These are phyloP conservation scores for Talaromyces sp. DNA, from an alignment of 2,329 filamentous ascomycete species.

Conservation along the genomic window DNA sequence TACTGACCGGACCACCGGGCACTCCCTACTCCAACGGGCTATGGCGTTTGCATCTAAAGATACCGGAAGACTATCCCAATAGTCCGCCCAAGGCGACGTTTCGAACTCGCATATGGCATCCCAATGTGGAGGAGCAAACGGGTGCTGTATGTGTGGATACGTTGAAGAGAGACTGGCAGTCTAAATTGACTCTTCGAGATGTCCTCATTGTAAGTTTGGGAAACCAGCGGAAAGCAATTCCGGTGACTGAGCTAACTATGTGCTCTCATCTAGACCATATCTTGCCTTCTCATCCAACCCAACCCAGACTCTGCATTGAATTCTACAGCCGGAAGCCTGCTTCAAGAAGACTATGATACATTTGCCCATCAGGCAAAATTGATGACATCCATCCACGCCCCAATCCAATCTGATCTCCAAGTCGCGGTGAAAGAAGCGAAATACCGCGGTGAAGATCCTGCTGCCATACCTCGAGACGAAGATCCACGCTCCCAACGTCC, in stretches of 20 bases:
- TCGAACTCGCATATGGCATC: slow-evolving; percentile 65
- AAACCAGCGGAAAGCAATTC: background rate
- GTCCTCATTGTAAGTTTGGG: slow-evolving; percentile 52
- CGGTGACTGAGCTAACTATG: background rate
- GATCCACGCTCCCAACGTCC: slow-evolving; percentile 25
- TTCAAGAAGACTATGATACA: slow-evolving; percentile 61
- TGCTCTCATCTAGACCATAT: slow-evolving; percentile 53
- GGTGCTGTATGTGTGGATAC: slow-evolving; percentile 68
- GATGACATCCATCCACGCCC: slow-evolving; percentile 65
- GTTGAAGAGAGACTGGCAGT: slow-evolving; percentile 65
- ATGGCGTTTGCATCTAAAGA: slow-evolving; percentile 62
- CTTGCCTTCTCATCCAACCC: slow-evolving; percentile 64
- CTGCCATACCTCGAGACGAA: slow-evolving; percentile 24
- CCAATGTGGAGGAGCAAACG: slow-evolving; percentile 65
- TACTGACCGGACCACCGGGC: slow-evolving; percentile 61
- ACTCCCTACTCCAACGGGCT: slow-evolving; percentile 63
- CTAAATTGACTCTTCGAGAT: slow-evolving; percentile 60
- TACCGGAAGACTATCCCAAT: slow-evolving; percentile 59
- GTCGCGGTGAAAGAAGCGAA: slow-evolving; percentile 57
- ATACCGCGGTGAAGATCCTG: slow-evolving; percentile 54
- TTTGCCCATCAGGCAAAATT: slow-evolving; percentile 61
- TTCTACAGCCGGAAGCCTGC: slow-evolving; percentile 60
- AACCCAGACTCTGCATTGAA: slow-evolving; percentile 68
- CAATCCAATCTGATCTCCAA: slow-evolving; percentile 51
- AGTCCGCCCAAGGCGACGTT: slow-evolving; percentile 60